Percentiles rank a stretch among this genome's conserved stretches.
Conservation (phyloP, 2,329 filamentous ascomycete species). For the Leptodontidium sp. region DNA sequence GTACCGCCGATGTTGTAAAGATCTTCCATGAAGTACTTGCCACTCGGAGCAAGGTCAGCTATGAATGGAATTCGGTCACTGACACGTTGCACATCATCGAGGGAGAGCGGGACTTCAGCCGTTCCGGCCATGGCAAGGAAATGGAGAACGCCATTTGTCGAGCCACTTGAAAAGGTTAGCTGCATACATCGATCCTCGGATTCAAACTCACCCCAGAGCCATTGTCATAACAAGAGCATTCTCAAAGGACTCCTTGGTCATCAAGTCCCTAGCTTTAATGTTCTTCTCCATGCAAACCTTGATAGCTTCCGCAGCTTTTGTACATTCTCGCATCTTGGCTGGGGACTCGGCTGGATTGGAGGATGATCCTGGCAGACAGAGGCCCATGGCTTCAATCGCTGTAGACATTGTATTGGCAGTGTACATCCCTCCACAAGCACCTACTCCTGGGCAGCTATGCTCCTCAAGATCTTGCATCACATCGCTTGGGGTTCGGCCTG, state of each 20-base stretch:
- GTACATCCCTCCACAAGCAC: slow-evolving; percentile 74
- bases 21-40: slow-evolving; percentile 88
- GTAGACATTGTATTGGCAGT: slow-evolving; percentile 82
- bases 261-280: slow-evolving; percentile 71
- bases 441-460: slow-evolving; percentile 61
- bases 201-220: slow-evolving; percentile 62
- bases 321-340: slow-evolving; percentile 76
- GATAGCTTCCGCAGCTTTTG: slow-evolving; percentile 73
- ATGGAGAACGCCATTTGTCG: slow-evolving; percentile 76
- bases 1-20: slow-evolving; percentile 87
- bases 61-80: slow-evolving; percentile 76
- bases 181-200: background rate
- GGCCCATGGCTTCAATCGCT: slow-evolving; percentile 75
- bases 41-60: slow-evolving; percentile 77
- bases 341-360: slow-evolving; percentile 73
- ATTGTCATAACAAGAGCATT: slow-evolving; percentile 79
- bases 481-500: slow-evolving; percentile 74
- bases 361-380: slow-evolving; percentile 73
- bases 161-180: slow-evolving; percentile 53
- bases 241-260: slow-evolving; percentile 74
- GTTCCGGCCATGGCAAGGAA: slow-evolving; percentile 77
- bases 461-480: slow-evolving; percentile 81
- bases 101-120: slow-evolving; percentile 68
- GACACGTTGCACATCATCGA: slow-evolving; percentile 76
- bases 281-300: slow-evolving; percentile 74